A percentile compares a stretch with the other conserved stretches of the same genome.
These are phyloP conservation scores for Daedaleopsis nitida DNA, from an alignment of 768 basidiomycete genomes.

Conservation along the genomic window DNA sequence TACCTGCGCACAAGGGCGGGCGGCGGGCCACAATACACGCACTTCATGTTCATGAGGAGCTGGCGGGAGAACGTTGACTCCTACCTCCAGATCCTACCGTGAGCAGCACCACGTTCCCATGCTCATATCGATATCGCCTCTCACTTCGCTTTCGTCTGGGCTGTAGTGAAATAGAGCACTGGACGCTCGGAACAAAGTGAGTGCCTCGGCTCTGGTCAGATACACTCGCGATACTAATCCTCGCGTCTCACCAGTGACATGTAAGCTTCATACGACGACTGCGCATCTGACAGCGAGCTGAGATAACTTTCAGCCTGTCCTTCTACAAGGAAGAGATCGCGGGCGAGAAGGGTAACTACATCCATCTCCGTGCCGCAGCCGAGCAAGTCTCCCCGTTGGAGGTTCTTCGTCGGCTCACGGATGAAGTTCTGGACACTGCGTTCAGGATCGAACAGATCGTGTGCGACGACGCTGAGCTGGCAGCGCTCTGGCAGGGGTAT, in stretches of 20 bases:
- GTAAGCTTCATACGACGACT: not conserved
- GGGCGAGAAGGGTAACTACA: conserved; percentile 22
- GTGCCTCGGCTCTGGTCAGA: not conserved
- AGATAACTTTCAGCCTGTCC: conserved; percentile 9
- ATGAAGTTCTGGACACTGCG: conserved; percentile 18
- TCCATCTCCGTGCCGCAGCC: conserved; percentile 18
- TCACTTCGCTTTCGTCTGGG: not conserved
- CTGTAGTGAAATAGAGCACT: conserved; percentile 14
- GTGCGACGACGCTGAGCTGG: conserved; percentile 3
- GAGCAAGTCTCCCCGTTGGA: conserved; percentile 8
- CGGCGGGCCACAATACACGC: conserved; percentile 36
- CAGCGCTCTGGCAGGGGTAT: conserved; percentile 12
- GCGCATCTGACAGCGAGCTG: not conserved
- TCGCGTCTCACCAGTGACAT: conserved; percentile 5
- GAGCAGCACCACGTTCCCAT: not conserved
- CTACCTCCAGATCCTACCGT: conserved; percentile 43
- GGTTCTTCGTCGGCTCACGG: conserved; percentile 12
- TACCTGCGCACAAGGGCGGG: conserved; percentile 37
- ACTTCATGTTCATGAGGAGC: conserved; percentile 32
- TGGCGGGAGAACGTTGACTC: conserved; percentile 34
- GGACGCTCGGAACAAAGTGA: conserved; percentile 19
- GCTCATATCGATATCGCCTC: not conserved
- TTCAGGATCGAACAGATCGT: conserved; percentile 7
- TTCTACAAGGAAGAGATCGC: conserved; percentile 26
- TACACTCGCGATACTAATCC: not conserved